Percentiles rank a stretch among this genome's conserved stretches.
phyloP scores from a whole-genome alignment of 192 early-diverging fungal species.

The Linnemannia hyalina region DNA sequence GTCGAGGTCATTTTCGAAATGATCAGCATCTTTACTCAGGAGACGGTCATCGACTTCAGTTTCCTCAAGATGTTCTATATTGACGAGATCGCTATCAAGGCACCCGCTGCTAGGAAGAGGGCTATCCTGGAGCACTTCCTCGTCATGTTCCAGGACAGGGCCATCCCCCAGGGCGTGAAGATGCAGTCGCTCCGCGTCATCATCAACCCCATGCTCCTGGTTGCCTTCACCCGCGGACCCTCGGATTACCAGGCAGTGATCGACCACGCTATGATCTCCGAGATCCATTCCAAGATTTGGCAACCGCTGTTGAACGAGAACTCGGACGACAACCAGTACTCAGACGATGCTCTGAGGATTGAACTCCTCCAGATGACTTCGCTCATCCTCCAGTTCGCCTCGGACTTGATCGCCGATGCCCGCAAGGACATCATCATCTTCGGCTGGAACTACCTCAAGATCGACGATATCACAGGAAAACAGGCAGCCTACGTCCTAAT shows the following conservation, averaged over 20 bases:
- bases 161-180: slow-evolving; percentile 72
- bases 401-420: slow-evolving; percentile 79
- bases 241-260: slow-evolving; percentile 67
- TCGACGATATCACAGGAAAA: slow-evolving; percentile 95
- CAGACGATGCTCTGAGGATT: slow-evolving; percentile 77
- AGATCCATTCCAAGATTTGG: slow-evolving; percentile 74
- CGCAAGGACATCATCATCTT: slow-evolving; percentile 95
- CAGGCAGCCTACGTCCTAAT: slow-evolving; percentile 96
- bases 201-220: slow-evolving; percentile 89
- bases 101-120: slow-evolving; percentile 69
- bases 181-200: slow-evolving; percentile 83
- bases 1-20: slow-evolving; percentile 81
- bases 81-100: slow-evolving; percentile 74
- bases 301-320: slow-evolving; percentile 63
- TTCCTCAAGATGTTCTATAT: slow-evolving; percentile 78
- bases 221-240: slow-evolving; percentile 67
- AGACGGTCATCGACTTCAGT: slow-evolving; percentile 74
- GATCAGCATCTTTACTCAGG: slow-evolving; percentile 75
- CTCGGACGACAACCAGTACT: slow-evolving; percentile 67
- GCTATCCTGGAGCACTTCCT: slow-evolving; percentile 84
- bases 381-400: slow-evolving; percentile 86
- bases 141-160: slow-evolving; percentile 73
- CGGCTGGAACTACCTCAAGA: slow-evolving; percentile 87
- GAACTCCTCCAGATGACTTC: slow-evolving; percentile 95
- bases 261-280: slow-evolving; percentile 69